These are phyloP conservation scores for Cotoneaster glaucophyllus DNA, from an alignment of 306 rosid genomes.

Conservation along the genomic window DNA sequence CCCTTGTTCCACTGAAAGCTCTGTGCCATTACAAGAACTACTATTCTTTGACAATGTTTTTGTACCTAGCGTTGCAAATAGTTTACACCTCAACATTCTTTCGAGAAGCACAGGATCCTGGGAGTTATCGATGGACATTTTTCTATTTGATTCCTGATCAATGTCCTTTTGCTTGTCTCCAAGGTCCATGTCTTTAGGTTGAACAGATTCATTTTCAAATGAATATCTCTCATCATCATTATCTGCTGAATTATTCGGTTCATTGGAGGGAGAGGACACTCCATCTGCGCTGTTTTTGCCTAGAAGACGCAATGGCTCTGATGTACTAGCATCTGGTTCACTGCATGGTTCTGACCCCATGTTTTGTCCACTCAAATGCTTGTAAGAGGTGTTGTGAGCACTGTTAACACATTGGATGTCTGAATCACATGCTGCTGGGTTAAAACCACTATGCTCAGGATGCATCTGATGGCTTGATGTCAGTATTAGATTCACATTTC, in stretches of 20 bases:
- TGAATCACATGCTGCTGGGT: constrained; percentile 41
- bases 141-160: constrained; percentile 30
- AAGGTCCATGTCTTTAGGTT: constrained; percentile 29
- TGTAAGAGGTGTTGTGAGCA: constrained; percentile 31
- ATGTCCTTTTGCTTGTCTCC: constrained; percentile 28
- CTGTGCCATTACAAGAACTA: constrained; percentile 30
- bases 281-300: constrained; percentile 39
- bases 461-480: constrained; percentile 51
- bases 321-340: constrained; percentile 76
- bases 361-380: constrained; percentile 39
- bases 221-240: constrained; percentile 71
- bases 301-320: constrained; percentile 56
- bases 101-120: constrained; percentile 78
- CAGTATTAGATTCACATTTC: constrained; percentile 44
- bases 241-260: constrained; percentile 50
- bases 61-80: constrained; percentile 62
- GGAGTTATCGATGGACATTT: constrained; percentile 22
- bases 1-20: constrained; percentile 39
- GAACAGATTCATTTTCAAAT: constrained; percentile 36
- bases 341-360: constrained; percentile 56
- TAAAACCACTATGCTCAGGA: constrained; percentile 42
- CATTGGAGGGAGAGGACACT: constrained; percentile 55
- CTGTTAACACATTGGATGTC: constrained; percentile 35
- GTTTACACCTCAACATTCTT: constrained; percentile 71
- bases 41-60: constrained; percentile 31